Conservation (phyloP, 306 rosid species). For the Castanea sativa region DNA sequence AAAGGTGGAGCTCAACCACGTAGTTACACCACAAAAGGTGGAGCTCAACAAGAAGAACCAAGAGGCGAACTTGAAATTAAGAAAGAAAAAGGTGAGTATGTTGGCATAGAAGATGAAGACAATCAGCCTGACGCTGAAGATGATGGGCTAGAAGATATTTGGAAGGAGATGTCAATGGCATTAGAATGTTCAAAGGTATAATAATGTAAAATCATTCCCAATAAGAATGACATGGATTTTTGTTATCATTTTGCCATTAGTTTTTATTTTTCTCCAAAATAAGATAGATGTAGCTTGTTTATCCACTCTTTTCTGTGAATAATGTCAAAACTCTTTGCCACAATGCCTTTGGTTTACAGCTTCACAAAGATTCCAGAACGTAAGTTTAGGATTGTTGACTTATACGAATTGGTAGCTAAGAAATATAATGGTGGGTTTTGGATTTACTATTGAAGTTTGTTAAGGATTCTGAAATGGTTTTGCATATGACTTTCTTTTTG, state of each 20-base stretch:
- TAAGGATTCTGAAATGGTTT: background rate
- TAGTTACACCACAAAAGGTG: slow-evolving; percentile 19
- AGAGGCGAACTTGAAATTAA: slow-evolving; percentile 16
- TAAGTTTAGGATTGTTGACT: background rate
- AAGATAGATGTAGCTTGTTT: slow-evolving; percentile 7
- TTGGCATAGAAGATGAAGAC: slow-evolving; percentile 62
- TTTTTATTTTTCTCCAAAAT: background rate
- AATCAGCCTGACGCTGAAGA: slow-evolving; percentile 35
- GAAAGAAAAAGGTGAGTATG: slow-evolving; percentile 59
- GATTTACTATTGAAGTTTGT: background rate
- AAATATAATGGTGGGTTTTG: background rate
- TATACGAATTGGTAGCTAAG: background rate
- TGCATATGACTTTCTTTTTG: background rate
- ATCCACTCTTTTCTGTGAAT: slow-evolving; percentile 1
- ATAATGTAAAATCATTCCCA: background rate
- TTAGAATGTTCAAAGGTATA: slow-evolving; percentile 76
- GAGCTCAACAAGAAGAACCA: slow-evolving; percentile 20
- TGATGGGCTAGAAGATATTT: slow-evolving; percentile 71
- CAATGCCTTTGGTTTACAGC: background rate
- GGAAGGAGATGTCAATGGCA: slow-evolving; percentile 87
- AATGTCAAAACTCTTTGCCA: background rate
- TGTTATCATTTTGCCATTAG: background rate
- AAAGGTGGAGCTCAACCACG: slow-evolving; percentile 26
- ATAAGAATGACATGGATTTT: background rate
- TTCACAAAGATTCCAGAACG: background rate